Evolutionary conservation across 164 flowering plant species (phyloP).

Genomic region (Piper betle): DNA sequence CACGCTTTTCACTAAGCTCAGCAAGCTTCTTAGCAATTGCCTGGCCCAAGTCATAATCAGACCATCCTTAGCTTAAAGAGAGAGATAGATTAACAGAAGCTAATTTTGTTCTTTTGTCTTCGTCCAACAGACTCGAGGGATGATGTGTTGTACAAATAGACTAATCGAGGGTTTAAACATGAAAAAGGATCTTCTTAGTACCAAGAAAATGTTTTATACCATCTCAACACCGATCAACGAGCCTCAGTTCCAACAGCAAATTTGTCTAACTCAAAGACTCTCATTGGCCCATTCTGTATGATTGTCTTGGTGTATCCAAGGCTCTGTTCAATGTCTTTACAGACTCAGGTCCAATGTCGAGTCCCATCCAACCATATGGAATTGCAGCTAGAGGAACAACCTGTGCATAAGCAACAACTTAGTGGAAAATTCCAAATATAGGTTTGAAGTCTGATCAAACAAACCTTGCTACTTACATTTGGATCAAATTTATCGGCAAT

Average conservation of each 20-base stretch:
- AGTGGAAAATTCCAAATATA: too few species aligned
- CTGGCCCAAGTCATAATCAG: conserved; percentile 16
- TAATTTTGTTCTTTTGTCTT: too few species aligned
- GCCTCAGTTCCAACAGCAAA: conserved; percentile 25
- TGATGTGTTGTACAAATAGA: too few species aligned
- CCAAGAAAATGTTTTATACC: too few species aligned
- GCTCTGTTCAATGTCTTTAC: conserved; percentile 48
- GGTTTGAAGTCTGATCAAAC: background rate
- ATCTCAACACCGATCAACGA: conserved; percentile 3
- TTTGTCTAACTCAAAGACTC: conserved; percentile 73
- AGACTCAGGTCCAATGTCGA: conserved; percentile 71
- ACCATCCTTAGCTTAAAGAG: too few species aligned
- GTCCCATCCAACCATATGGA: conserved; percentile 87
- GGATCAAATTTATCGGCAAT: conserved; percentile 77
- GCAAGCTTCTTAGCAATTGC: conserved; percentile 65
- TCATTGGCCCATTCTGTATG: conserved; percentile 88
- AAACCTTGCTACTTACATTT: conserved; percentile 76
- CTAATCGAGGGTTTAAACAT: too few species aligned
- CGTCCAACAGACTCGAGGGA: too few species aligned
- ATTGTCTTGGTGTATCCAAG: conserved; percentile 55
- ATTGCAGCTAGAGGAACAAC: conserved; percentile 45
- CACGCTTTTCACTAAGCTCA: conserved; percentile 54
- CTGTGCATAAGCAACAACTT: conserved; percentile 18
- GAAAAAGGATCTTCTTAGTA: too few species aligned
- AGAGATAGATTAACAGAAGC: too few species aligned